Base-by-base conservation (phyloP, 495 filamentous ascomycete genomes). In the Choiromyces venosus region DNA sequence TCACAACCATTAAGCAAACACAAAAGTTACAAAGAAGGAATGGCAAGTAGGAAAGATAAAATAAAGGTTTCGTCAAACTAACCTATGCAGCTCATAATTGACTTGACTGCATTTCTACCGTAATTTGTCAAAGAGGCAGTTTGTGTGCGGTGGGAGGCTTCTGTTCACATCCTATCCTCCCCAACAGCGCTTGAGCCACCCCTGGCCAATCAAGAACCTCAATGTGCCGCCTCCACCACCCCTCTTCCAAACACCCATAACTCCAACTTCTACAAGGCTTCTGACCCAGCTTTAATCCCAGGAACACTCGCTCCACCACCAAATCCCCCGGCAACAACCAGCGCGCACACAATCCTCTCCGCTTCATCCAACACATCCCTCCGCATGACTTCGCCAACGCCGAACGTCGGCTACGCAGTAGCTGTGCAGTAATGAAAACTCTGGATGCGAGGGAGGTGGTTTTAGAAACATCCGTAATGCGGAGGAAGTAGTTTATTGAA, bases 351-450 rank as follows among this genome's bases (percentile, higher is more conserved):
- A n/a, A n/a, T n/a, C n/a, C n/a, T n/a, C n/a, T 90, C 90, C 76
- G 93, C 91, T 83, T 98, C 95, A 70, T 97, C 94, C 38, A 97
- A 83, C 29, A 97, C 90, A 71, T 99, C 94, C n/a, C 92, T 91
- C 73, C 96, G 87, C 0, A 92, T 88, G 56, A 91, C 93, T 83
- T 99, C 95, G 18, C 89, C 89, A 66, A 97, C 85, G 4, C 95
- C 95, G 72, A 91, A 93, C 81, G n/a, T n/a, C n/a, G n/a, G n/a
- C n/a, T n/a, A n/a, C n/a, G n/a, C n/a, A n/a, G n/a, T n/a, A n/a
- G n/a, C n/a, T n/a, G n/a, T n/a, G n/a, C n/a, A n/a, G n/a, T n/a
- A n/a, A n/a, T n/a, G n/a, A n/a, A n/a, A n/a, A n/a, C n/a, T n/a
- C n/a, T n/a, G n/a, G n/a, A n/a, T n/a, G n/a, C n/a, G n/a, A n/a